These are phyloP conservation scores for Hyphodiscus hymeniophilus DNA, from an alignment of 495 filamentous ascomycete species.

Conservation along the genomic window DNA sequence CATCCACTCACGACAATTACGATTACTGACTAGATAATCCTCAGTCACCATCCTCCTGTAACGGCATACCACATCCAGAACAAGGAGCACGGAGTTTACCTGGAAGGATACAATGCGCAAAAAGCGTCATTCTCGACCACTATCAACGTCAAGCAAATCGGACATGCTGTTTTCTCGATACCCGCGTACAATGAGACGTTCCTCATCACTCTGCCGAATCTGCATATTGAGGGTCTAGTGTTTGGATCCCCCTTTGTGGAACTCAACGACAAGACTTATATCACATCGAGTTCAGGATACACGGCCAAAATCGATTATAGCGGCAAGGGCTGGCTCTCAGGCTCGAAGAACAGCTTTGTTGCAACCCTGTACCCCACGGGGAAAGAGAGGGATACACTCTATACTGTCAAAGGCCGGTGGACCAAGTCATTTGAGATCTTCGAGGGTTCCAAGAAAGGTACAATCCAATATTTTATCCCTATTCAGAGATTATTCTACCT, in stretches of 20 bases:
- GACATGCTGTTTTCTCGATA: conserved; percentile 77
- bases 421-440: conserved; percentile 77
- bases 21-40: conserved; percentile 56
- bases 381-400: conserved; percentile 78
- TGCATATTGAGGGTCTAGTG: conserved; percentile 93
- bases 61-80: conserved; percentile 95
- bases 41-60: conserved; percentile 92
- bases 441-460: conserved; percentile 61
- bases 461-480: no score
- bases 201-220: conserved; percentile 83
- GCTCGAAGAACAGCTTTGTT: conserved; percentile 91
- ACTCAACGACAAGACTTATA: conserved; percentile 76
- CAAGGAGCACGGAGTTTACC: conserved; percentile 68
- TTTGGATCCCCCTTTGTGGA: conserved; percentile 92
- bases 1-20: neutral
- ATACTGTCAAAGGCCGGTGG: conserved; percentile 89
- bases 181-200: conserved; percentile 66
- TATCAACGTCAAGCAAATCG: conserved; percentile 95
- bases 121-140: conserved; percentile 91
- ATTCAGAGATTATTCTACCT: no score
- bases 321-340: conserved; percentile 89
- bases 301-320: conserved; percentile 89
- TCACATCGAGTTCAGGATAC: conserved; percentile 80
- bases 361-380: conserved; percentile 72
- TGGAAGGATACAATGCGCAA: conserved; percentile 96